A percentile compares a stretch with the other conserved stretches of the same genome.
Evolutionary conservation across 352 stramenopile species (phyloP).

Genomic region (Pythium brachiatum): DNA sequence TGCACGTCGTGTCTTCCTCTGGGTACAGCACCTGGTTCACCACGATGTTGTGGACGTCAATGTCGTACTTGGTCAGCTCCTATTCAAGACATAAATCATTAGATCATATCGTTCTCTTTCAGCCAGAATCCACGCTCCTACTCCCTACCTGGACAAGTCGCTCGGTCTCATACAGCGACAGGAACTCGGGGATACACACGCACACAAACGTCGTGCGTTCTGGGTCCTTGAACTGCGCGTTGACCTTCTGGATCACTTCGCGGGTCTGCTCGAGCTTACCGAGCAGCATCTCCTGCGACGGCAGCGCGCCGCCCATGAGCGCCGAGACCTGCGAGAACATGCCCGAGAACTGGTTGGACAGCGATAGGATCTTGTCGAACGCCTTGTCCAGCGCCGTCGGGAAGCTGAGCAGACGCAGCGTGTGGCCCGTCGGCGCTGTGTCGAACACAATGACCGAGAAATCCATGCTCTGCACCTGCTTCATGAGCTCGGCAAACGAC

Average conservation of each 20-base stretch:
- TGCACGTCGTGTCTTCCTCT: slow-evolving; percentile 67
- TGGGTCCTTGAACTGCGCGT: slow-evolving; percentile 98
- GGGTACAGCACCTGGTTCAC: slow-evolving; percentile 99
- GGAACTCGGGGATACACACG: slow-evolving; percentile 99
- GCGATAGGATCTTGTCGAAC: slow-evolving; percentile 97
- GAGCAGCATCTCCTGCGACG: slow-evolving; percentile 93
- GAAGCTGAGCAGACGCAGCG: slow-evolving; percentile 95
- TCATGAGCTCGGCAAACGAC: slow-evolving; percentile 99
- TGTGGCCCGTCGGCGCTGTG: slow-evolving; percentile 97
- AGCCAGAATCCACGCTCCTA: too few species aligned
- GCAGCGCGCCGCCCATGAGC: slow-evolving; percentile 67
- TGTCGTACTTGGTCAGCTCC: slow-evolving; percentile 99
- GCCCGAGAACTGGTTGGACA: slow-evolving; percentile 92
- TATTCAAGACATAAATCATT: neutral
- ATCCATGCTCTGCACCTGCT: slow-evolving; percentile 97
- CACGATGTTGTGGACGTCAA: slow-evolving; percentile 99
- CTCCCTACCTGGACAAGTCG: slow-evolving; percentile 88
- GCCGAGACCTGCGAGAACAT: slow-evolving; percentile 87
- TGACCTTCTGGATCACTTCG: slow-evolving; percentile 98
- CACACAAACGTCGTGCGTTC: slow-evolving; percentile 99
- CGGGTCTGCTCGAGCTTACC: slow-evolving; percentile 95
- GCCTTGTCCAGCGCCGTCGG: slow-evolving; percentile 98
- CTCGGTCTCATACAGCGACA: slow-evolving; percentile 99
- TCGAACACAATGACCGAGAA: slow-evolving; percentile 99
- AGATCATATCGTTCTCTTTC: neutral